phyloP scores from a whole-genome alignment of 202 grass and related monocot genomes.

The Sporobolus alterniflorus region DNA sequence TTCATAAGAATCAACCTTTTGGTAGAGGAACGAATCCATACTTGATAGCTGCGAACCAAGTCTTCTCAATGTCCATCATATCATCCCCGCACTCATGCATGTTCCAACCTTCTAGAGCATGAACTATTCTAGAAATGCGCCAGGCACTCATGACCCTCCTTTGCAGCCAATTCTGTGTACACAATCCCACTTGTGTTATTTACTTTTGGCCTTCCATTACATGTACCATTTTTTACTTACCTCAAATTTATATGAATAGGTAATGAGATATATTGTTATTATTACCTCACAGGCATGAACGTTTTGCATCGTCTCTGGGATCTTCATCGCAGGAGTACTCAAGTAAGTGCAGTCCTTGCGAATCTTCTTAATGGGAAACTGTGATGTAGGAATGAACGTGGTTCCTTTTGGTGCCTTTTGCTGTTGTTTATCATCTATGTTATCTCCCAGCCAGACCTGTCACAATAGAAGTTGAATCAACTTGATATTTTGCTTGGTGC shows the following conservation, averaged over 20 bases:
- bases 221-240: background rate
- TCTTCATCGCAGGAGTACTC: constrained; percentile 80
- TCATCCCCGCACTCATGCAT: constrained; percentile 71
- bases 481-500: constrained; percentile 5
- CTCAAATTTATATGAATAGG: constrained; percentile 10
- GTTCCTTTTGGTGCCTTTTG: constrained; percentile 57
- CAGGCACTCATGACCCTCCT: constrained; percentile 93
- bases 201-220: background rate
- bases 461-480: constrained; percentile 8
- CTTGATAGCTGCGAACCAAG: constrained; percentile 53
- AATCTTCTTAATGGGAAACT: constrained; percentile 70
- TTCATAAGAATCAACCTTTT: constrained; percentile 38
- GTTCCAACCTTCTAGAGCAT: constrained; percentile 65
- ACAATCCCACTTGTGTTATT: constrained; percentile 7
- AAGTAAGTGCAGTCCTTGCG: constrained; percentile 78
- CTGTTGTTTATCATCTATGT: constrained; percentile 64
- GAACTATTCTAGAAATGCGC: constrained; percentile 74
- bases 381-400: constrained; percentile 66
- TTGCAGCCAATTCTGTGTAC: constrained; percentile 73
- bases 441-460: constrained; percentile 80
- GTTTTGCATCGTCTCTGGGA: constrained; percentile 69
- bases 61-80: constrained; percentile 59
- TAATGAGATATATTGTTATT: constrained; percentile 2
- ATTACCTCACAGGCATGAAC: constrained; percentile 86
- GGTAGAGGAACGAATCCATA: constrained; percentile 63